These are phyloP conservation scores for Suillus subluteus DNA, from an alignment of 768 basidiomycete species.

Conservation along the genomic window DNA sequence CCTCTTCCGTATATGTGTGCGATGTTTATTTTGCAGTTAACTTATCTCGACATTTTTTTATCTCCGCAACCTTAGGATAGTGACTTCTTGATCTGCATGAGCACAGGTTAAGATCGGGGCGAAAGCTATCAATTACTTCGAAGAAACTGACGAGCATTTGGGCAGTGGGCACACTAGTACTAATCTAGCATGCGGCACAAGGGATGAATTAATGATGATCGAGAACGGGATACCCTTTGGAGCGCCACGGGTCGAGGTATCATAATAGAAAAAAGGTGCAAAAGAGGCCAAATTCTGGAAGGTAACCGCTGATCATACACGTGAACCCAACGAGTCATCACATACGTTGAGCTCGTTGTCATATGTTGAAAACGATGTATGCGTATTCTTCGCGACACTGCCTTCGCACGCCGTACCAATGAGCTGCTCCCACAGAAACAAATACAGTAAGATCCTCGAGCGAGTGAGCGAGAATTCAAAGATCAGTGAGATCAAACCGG, in stretches of 20 bases:
- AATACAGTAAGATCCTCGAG: background rate
- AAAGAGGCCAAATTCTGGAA: background rate
- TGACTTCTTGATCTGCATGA: conserved; percentile 11
- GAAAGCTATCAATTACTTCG: background rate
- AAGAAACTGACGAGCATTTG: background rate
- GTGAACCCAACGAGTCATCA: background rate
- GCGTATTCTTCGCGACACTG: background rate
- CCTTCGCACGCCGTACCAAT: background rate
- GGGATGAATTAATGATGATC: background rate
- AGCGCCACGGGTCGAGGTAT: no score
- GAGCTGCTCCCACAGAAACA: background rate
- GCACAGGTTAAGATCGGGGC: conserved; percentile 1
- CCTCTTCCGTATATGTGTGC: conserved; percentile 23
- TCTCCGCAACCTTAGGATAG: conserved; percentile 10
- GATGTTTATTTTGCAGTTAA: conserved; percentile 21
- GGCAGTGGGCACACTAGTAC: conserved; percentile 1
- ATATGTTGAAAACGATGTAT: background rate
- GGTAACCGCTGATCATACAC: background rate
- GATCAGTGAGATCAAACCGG: background rate
- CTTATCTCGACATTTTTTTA: conserved; percentile 14
- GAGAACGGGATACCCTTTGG: background rate
- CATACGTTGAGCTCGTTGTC: no score
- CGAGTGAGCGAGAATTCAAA: no score
- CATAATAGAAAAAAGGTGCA: no score
- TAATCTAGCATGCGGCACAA: background rate